Evolutionary conservation across 1,139 yeast genomes (phyloP).

Genomic region (Scheffersomyces illinoinensis): DNA sequence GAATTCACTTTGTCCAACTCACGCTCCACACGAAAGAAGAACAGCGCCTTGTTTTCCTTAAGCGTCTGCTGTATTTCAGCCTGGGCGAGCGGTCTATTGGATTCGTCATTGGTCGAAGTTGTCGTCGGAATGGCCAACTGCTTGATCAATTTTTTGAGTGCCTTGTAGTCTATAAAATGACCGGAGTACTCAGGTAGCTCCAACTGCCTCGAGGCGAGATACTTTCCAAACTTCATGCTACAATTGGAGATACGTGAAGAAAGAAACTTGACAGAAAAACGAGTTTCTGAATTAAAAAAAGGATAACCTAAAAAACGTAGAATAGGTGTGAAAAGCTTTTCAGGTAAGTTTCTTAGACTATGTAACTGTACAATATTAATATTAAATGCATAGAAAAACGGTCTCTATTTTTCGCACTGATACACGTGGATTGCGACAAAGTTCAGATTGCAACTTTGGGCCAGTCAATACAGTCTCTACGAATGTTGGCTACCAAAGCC

Average conservation of each 20-base stretch:
- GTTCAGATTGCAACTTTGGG: not conserved
- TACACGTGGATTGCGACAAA: not conserved
- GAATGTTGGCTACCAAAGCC: not conserved
- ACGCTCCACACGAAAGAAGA: conserved; percentile 88
- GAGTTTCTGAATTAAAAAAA: not conserved
- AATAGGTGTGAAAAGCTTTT: not conserved
- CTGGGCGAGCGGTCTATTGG: conserved; percentile 19
- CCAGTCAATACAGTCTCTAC: not conserved
- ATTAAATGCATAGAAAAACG: not conserved
- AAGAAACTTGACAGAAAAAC: not conserved
- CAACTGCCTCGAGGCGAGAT: conserved; percentile 88
- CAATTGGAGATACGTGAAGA: not conserved
- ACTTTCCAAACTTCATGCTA: conserved; percentile 87
- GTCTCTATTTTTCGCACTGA: not conserved
- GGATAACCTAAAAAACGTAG: not conserved
- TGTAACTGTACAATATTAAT: not conserved
- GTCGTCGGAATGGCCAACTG: conserved; percentile 54
- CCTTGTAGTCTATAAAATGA: conserved; percentile 91
- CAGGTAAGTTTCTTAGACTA: not conserved
- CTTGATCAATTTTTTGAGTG: conserved; percentile 78
- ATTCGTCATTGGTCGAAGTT: conserved; percentile 4
- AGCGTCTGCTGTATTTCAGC: conserved; percentile 57
- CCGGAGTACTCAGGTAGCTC: conserved; percentile 95
- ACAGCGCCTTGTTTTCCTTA: conserved; percentile 89
- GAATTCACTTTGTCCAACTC: conserved; percentile 92